phyloP scores from a whole-genome alignment of 352 stramenopile genomes.

The Phytopythium boreale region DNA sequence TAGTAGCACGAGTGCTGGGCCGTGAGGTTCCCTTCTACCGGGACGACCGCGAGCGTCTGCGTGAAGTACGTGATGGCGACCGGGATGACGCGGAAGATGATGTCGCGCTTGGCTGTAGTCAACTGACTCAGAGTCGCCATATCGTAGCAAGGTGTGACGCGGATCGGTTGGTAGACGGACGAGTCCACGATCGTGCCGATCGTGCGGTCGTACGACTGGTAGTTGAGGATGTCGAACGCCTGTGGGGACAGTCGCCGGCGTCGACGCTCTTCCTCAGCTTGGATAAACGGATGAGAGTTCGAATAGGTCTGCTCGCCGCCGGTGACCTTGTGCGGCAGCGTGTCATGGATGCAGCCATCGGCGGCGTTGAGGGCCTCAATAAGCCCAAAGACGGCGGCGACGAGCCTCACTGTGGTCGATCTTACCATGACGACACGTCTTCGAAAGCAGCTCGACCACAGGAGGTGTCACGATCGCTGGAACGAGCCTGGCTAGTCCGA shows the following conservation, averaged over 20 bases:
- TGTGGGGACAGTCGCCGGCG: slow-evolving; percentile 6
- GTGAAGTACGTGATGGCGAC: slow-evolving; percentile 52
- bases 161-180: slow-evolving; percentile 40
- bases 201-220: slow-evolving; percentile 28
- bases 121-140: slow-evolving; percentile 39
- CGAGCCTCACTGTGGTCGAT: not conserved
- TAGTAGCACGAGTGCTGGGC: slow-evolving; percentile 51
- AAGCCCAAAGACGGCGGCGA: not conserved
- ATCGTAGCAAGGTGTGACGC: slow-evolving; percentile 70
- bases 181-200: slow-evolving; percentile 17
- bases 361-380: not conserved
- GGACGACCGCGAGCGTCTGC: slow-evolving; percentile 49
- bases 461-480: not conserved
- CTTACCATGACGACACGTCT: not conserved
- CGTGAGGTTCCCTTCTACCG: slow-evolving; percentile 54
- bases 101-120: slow-evolving; percentile 18
- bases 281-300: slow-evolving; percentile 18
- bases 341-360: slow-evolving; percentile 28
- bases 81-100: slow-evolving; percentile 49
- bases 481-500: too few species aligned
- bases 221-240: not conserved
- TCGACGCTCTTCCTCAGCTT: slow-evolving; percentile 8
- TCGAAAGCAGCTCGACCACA: not conserved
- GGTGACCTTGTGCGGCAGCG: slow-evolving; percentile 16
- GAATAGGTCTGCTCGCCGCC: slow-evolving; percentile 15